A percentile compares a stretch with the other conserved stretches of the same genome.
Conservation (phyloP, 345 rosid species). For the Populus nigra region DNA sequence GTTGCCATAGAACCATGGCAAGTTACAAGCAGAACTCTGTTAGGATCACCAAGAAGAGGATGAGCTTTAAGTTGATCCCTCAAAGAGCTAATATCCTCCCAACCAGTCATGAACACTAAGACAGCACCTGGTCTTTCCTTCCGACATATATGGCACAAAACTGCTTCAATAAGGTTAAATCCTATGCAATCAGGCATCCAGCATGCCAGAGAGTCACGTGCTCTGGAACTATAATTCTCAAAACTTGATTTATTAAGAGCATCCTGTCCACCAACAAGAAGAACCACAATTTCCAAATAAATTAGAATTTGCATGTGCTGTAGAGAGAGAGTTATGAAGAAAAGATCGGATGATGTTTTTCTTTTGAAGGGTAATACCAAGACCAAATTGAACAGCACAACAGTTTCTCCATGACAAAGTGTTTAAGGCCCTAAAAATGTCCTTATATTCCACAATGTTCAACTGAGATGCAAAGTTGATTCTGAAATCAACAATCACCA, state of each 20-base stretch:
- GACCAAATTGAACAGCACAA: background rate
- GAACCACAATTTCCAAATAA: constrained; percentile 2
- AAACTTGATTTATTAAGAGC: constrained; percentile 82
- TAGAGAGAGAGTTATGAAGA: background rate
- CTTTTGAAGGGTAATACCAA: background rate
- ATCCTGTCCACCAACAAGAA: constrained; percentile 54
- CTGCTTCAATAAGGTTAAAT: constrained; percentile 93
- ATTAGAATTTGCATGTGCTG: background rate
- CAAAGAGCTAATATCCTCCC: constrained; percentile 94
- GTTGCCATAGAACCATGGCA: constrained; percentile 99
- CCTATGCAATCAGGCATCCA: constrained; percentile 97
- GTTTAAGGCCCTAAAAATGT: background rate
- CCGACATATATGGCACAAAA: constrained; percentile 90
- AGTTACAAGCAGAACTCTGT: constrained; percentile 77
- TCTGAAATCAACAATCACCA: background rate
- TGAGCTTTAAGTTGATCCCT: constrained; percentile 94
- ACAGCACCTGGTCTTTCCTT: constrained; percentile 94
- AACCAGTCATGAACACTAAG: constrained; percentile 95
- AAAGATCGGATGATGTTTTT: no score
- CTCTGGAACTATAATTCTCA: constrained; percentile 75
- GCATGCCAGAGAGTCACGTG: constrained; percentile 79
- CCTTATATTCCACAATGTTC: background rate
- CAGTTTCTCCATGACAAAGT: no score
- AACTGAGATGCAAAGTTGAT: no score
- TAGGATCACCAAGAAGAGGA: constrained; percentile 97